phyloP scores from a whole-genome alignment of 106 monocot species.

The Dendrobium huoshanense region DNA sequence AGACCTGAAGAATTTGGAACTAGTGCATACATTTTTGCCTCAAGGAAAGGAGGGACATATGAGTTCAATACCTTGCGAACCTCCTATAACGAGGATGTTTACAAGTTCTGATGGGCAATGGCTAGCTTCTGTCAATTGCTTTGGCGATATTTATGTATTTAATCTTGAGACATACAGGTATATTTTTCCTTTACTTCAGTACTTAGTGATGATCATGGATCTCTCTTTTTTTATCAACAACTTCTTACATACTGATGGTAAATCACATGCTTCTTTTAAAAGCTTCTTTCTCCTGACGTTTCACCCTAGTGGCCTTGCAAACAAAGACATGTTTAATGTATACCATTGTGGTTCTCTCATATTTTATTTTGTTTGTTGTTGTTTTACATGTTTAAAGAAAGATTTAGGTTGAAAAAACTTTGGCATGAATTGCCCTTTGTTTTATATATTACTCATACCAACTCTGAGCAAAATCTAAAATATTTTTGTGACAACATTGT shows the following conservation, averaged over 20 bases:
- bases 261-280: not conserved
- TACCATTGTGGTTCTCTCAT: not conserved
- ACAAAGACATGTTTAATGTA: not conserved
- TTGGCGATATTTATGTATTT: conserved; percentile 91
- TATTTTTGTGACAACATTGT: not conserved
- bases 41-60: conserved; percentile 32
- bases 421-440: not conserved
- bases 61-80: conserved; percentile 31
- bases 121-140: conserved; percentile 87
- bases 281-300: not conserved
- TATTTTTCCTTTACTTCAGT: not conserved
- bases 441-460: not conserved
- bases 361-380: not conserved
- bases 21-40: conserved; percentile 55
- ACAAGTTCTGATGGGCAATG: conserved; percentile 84
- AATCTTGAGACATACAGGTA: conserved; percentile 83
- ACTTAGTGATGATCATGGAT: not conserved
- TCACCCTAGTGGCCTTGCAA: not conserved
- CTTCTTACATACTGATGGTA: not conserved
- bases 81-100: conserved; percentile 88
- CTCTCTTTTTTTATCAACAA: not conserved
- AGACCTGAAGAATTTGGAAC: conserved; percentile 36
- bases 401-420: not conserved
- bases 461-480: not conserved
- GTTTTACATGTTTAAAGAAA: not conserved